A percentile compares a stretch with the other conserved stretches of the same genome.
These are phyloP conservation scores for Allium fistulosum DNA, from an alignment of 106 monocot species.

Conservation along the genomic window DNA sequence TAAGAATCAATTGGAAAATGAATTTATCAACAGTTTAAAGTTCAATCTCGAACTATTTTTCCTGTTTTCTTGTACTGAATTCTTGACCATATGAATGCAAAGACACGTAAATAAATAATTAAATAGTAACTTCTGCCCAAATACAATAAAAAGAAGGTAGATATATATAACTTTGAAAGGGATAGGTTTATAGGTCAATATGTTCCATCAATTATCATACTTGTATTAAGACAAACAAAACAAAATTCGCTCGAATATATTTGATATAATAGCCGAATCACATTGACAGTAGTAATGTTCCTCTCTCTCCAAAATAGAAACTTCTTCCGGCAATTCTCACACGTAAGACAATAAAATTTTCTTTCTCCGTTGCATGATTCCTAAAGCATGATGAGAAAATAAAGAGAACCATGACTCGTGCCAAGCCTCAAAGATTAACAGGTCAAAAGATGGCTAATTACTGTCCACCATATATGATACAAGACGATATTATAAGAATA, in stretches of 20 bases:
- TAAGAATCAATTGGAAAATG: no score
- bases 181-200: neutral
- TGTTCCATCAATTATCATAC: conserved; percentile 2
- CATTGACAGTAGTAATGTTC: neutral
- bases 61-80: no score
- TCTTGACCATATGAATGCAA: no score
- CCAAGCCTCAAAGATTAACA: conserved; percentile 2
- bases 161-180: no score
- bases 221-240: no score
- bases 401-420: conserved; percentile 1
- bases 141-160: no score
- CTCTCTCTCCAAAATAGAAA: conserved; percentile 1
- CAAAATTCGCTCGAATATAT: no score
- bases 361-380: conserved; percentile 1
- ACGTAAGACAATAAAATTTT: conserved; percentile 8
- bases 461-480: conserved; percentile 5
- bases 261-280: conserved; percentile 2
- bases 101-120: no score
- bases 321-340: neutral
- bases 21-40: no score
- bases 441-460: conserved; percentile 5
- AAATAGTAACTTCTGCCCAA: no score
- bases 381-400: neutral
- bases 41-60: no score
- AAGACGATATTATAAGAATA: conserved; percentile 7